Conservation (phyloP, 1,139 yeast genomes). For the Candida sojae region DNA sequence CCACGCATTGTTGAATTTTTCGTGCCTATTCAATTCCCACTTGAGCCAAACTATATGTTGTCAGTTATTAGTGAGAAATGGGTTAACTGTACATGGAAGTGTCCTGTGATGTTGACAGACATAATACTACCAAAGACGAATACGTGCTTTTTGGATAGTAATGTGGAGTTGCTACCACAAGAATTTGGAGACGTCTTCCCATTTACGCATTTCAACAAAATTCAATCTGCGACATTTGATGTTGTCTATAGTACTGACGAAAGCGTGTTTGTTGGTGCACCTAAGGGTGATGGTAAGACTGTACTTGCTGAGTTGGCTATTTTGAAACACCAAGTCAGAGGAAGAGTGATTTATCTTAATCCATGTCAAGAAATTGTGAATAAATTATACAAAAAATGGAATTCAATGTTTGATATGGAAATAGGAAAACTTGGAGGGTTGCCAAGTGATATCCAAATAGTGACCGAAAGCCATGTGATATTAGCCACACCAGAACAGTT, state of each 20-base stretch:
- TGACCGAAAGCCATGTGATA: conserved; percentile 65
- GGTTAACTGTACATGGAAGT: conserved; percentile 71
- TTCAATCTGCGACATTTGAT: conserved; percentile 73
- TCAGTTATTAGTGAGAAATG: conserved; percentile 78
- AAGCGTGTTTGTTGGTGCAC: conserved; percentile 64
- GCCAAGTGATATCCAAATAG: conserved; percentile 51
- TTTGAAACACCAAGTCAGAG: conserved; percentile 60
- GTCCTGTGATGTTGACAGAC: conserved; percentile 60
- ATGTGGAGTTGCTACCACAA: conserved; percentile 46
- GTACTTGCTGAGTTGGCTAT: conserved; percentile 73
- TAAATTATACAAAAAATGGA: conserved; percentile 51
- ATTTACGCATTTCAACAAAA: conserved; percentile 58
- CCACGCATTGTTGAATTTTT: conserved; percentile 67
- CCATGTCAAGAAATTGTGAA: conserved; percentile 63
- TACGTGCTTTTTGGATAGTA: conserved; percentile 56
- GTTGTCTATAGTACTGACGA: conserved; percentile 60
- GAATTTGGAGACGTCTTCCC: conserved; percentile 50
- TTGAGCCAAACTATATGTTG: conserved; percentile 78
- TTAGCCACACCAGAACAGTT: conserved; percentile 80
- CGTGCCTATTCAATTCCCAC: conserved; percentile 56
- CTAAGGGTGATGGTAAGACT: conserved; percentile 80
- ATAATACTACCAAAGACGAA: conserved; percentile 69
- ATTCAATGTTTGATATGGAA: conserved; percentile 43
- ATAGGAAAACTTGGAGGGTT: conserved; percentile 69
- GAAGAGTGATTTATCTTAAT: conserved; percentile 66